These are phyloP conservation scores for Cercospora janseana DNA, from an alignment of 2,329 filamentous ascomycete species.

Conservation along the genomic window DNA sequence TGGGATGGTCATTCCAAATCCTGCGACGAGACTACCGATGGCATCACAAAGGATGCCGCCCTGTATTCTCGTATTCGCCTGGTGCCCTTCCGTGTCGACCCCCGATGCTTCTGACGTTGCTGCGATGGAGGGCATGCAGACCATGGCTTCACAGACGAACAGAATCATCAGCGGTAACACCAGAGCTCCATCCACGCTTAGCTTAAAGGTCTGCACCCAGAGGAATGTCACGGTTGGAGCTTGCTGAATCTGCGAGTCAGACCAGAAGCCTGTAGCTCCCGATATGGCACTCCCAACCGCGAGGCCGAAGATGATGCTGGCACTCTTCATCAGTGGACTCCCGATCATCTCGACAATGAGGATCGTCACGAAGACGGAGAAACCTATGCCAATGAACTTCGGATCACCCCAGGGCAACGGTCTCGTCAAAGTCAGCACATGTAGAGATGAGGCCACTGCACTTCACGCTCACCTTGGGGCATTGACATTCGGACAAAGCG, in stretches of 20 bases:
- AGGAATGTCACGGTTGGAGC: constrained; percentile 23
- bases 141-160: constrained; percentile 26
- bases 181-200: constrained; percentile 23
- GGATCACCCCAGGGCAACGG: constrained; percentile 25
- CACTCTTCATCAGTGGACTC: constrained; percentile 25
- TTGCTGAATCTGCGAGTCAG: constrained; percentile 18
- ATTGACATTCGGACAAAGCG: constrained; percentile 21
- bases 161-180: constrained; percentile 25
- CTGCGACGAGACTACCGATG: constrained; percentile 20
- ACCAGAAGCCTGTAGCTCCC: constrained; percentile 25
- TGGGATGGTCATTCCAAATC: constrained; percentile 21
- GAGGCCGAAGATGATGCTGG: constrained; percentile 24
- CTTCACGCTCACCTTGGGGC: constrained; percentile 13
- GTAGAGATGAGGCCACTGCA: background rate
- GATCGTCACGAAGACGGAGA: constrained; percentile 26
- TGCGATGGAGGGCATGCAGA: constrained; percentile 26
- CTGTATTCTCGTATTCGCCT: constrained; percentile 27
- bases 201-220: constrained; percentile 22
- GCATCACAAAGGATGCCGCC: constrained; percentile 26
- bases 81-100: constrained; percentile 20
- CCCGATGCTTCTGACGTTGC: constrained; percentile 22
- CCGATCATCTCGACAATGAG: constrained; percentile 25
- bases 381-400: constrained; percentile 24
- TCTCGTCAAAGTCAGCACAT: background rate
- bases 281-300: constrained; percentile 26